phyloP scores from a whole-genome alignment of 805 yeast genomes.

The Candida stauntonica region DNA sequence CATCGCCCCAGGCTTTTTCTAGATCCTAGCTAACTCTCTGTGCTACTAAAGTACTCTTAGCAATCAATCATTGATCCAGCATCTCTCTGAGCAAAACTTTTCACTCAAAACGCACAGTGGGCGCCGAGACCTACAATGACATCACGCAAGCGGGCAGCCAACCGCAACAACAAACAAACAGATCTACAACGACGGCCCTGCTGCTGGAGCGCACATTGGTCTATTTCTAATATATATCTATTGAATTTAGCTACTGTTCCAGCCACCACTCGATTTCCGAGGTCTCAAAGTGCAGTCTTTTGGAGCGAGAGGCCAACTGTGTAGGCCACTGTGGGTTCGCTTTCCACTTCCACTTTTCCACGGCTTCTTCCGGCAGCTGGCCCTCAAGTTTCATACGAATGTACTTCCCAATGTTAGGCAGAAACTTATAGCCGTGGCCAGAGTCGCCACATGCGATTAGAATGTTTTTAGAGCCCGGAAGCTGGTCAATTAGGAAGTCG shows the following conservation, averaged over 20 bases:
- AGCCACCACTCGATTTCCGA: conserved; percentile 15
- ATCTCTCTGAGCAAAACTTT: too few relatives aligned
- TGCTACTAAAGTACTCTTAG: too few relatives aligned
- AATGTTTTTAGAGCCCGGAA: conserved; percentile 31
- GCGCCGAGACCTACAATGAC: too few relatives aligned
- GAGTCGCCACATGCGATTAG: conserved; percentile 46
- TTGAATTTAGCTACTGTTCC: neutral
- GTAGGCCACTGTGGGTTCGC: conserved; percentile 16
- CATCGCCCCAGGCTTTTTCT: too few relatives aligned
- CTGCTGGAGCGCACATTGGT: too few relatives aligned
- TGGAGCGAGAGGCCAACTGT: conserved; percentile 14
- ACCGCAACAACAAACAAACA: too few relatives aligned
- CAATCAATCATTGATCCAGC: too few relatives aligned
- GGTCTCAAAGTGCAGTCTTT: conserved; percentile 19
- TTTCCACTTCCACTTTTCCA: conserved; percentile 33
- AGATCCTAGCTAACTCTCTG: too few relatives aligned
- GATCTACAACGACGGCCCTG: too few relatives aligned
- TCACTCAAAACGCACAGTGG: too few relatives aligned
- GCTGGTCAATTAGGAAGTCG: conserved; percentile 37
- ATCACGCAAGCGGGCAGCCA: too few relatives aligned
- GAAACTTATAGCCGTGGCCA: conserved; percentile 43
- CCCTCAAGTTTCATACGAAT: conserved; percentile 32
- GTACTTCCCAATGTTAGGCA: conserved; percentile 44
- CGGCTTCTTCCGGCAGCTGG: conserved; percentile 22
- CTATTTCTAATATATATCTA: neutral